Evolutionary conservation across 441 rosid genomes (phyloP), one percentile per base, ranked within the genome.

Genomic region (Pelargonium australe): DNA sequence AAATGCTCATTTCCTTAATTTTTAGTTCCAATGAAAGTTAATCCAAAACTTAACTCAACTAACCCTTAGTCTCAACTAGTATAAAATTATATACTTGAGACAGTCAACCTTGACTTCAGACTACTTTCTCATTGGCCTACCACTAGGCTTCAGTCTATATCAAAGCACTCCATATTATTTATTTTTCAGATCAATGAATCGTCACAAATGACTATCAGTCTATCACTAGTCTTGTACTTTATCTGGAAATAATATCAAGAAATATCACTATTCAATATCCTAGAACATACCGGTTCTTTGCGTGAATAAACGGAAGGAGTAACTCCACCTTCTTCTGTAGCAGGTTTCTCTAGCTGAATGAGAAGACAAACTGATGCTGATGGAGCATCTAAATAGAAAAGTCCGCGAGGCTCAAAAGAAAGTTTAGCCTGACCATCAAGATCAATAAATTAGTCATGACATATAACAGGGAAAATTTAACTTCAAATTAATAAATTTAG

Each of bases 301-400:
- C 98, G 98, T 74, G 98, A 95, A 85, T 95, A 95, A 80, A 89
- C 97, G 8, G 98, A 92, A 44, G 99, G 85, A 74, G 89, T 81
- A 77, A 92, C 89, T 64, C 97, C 98, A 49, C 92, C 91, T 78
- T 95, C 99, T 83, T 95, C 98, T 2, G 97, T 81, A 64, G 94
- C 96, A 76, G 96, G 87, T 83, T 89, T 92, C 85, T 95, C 99
- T 77, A 95, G 79, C 71, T 95, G 99, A 76, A 95, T 85, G 51
- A 95, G 80, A 77, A 95, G 76, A 82, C 96, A 90, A 74, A 95
- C 84, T 64, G 99, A 86, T 73, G 97, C 86, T 66, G 98, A 90
- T 62, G 97, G 95, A 44, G 97, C 96, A 80, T 95, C 99, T 73
- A 95, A 80, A 81, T 90, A 88, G 80, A 92, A 95, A 64, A 92